Conservation (phyloP, 2,329 filamentous ascomycete species). For the Neofusicoccum sp. region DNA sequence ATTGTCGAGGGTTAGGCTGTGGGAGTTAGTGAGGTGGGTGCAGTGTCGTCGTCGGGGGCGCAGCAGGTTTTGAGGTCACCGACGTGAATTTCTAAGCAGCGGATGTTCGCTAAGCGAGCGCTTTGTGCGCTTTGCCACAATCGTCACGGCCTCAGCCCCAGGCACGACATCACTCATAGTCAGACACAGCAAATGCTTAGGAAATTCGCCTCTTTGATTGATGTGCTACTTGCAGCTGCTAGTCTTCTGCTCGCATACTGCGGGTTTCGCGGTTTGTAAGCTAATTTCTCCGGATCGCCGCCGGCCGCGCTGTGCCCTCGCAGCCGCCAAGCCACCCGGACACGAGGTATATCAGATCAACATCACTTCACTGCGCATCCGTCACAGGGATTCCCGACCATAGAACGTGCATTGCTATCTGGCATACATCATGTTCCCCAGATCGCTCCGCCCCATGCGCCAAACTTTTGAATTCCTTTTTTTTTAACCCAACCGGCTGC, state of each 20-base stretch:
- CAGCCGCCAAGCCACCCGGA: not conserved
- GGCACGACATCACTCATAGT: not conserved
- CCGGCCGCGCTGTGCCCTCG: not conserved
- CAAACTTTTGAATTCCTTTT: not conserved
- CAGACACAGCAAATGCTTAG: not conserved
- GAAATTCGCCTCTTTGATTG: not conserved
- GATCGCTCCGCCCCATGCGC: conserved; percentile 1
- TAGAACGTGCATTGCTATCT: conserved; percentile 21
- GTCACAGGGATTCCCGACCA: conserved; percentile 4
- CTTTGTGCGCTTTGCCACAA: conserved; percentile 20
- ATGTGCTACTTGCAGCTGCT: not conserved
- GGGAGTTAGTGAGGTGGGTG: conserved; percentile 24
- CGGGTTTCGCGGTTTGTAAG: not conserved
- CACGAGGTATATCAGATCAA: not conserved
- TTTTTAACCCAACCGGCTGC: conserved; percentile 1
- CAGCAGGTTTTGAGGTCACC: conserved; percentile 22
- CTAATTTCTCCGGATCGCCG: not conserved
- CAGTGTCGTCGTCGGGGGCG: conserved; percentile 16
- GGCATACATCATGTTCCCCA: conserved; percentile 15
- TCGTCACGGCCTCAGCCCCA: conserved; percentile 9
- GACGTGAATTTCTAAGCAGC: conserved; percentile 22
- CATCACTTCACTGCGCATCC: not conserved
- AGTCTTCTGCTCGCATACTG: not conserved
- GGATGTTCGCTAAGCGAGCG: conserved; percentile 17
- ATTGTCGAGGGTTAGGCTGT: conserved; percentile 51